These are phyloP conservation scores for Puccinia triticina DNA, from an alignment of 1,284 basidiomycete species.

Conservation along the genomic window DNA sequence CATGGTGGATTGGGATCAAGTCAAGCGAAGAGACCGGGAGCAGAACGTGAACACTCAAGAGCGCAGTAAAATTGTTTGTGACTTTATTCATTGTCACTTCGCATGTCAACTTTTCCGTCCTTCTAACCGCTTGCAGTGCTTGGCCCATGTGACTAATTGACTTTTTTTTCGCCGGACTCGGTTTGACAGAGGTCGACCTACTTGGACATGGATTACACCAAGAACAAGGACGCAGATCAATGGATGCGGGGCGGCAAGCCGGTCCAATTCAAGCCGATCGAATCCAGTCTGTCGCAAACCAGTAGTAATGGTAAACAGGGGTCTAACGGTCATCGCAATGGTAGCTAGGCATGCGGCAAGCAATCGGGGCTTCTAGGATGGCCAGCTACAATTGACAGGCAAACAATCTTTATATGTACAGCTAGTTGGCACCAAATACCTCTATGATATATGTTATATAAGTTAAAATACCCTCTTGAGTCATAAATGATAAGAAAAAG, in stretches of 20 bases:
- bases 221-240: conserved; percentile 37
- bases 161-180: neutral
- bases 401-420: too few relatives aligned
- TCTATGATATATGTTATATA: too few relatives aligned
- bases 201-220: conserved; percentile 16
- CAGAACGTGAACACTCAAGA: conserved; percentile 44
- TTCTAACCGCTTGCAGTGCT: neutral
- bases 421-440: too few relatives aligned
- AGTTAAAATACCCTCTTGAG: too few relatives aligned
- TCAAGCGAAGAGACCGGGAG: conserved; percentile 52
- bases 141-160: too few relatives aligned
- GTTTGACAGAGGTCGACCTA: conserved; percentile 20
- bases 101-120: too few relatives aligned
- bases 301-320: neutral
- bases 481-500: too few relatives aligned
- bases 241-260: conserved; percentile 34
- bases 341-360: neutral
- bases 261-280: conserved; percentile 29
- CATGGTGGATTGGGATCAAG: conserved; percentile 47
- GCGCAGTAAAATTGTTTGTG: conserved; percentile 41
- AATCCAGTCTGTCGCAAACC: neutral
- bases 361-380: too few relatives aligned
- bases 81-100: too few relatives aligned
- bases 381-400: too few relatives aligned
- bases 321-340: neutral